Percentiles rank a stretch among this genome's conserved stretches.
These are phyloP conservation scores for Leccinum arenicola DNA, from an alignment of 768 basidiomycete genomes.

Conservation along the genomic window DNA sequence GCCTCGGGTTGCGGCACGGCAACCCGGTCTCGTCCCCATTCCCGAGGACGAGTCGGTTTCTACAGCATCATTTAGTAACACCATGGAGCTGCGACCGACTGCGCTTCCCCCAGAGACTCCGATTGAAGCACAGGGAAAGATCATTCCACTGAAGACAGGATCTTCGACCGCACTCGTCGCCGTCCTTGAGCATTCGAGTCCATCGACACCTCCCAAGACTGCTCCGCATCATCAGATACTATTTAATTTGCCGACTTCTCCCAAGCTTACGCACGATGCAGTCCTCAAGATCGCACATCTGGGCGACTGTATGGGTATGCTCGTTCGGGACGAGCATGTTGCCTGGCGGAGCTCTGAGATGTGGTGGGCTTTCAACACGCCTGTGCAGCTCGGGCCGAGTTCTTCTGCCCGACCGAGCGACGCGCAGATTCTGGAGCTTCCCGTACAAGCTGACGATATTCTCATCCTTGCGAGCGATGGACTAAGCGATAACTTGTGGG, in stretches of 20 bases:
- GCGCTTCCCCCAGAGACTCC: conserved; percentile 16
- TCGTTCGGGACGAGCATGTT: conserved; percentile 75
- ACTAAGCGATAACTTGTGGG: conserved; percentile 85
- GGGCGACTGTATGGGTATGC: conserved; percentile 85
- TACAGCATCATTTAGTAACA: background rate
- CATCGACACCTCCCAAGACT: conserved; percentile 8
- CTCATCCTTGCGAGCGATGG: conserved; percentile 82
- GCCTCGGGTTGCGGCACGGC: conserved; percentile 5
- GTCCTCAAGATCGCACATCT: conserved; percentile 81
- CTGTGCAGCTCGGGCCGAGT: conserved; percentile 60
- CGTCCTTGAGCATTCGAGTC: conserved; percentile 48
- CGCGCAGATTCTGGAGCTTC: conserved; percentile 67
- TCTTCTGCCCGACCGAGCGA: conserved; percentile 61
- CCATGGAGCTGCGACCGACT: background rate
- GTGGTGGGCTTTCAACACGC: conserved; percentile 85
- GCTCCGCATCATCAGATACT: conserved; percentile 20
- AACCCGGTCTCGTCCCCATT: conserved; percentile 19
- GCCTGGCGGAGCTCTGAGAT: conserved; percentile 89
- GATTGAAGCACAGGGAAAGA: conserved; percentile 17
- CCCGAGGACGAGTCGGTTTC: conserved; percentile 19
- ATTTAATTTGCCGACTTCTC: conserved; percentile 21
- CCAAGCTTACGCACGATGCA: conserved; percentile 45
- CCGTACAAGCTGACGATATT: conserved; percentile 69
- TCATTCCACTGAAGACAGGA: conserved; percentile 49
- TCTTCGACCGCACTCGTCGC: conserved; percentile 70